Conservation (phyloP, 805 yeast genomes). For the Hemisphaericaspora nanyangensis region DNA sequence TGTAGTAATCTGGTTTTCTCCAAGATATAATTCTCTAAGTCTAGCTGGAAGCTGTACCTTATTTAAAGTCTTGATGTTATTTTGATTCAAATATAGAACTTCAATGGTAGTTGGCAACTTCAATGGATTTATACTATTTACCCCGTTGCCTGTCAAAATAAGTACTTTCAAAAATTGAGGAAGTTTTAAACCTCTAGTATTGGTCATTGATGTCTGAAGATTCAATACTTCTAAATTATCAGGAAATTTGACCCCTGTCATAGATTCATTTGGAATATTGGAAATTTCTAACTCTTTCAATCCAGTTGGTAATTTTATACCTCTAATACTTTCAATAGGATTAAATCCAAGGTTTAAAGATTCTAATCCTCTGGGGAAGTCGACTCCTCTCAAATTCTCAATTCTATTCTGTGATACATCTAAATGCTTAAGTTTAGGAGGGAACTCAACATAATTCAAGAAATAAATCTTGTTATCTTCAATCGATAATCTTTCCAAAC, state of each 20-base stretch:
- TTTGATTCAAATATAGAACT: conserved; percentile 32
- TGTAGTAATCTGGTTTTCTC: conserved; percentile 42
- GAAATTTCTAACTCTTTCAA: conserved; percentile 36
- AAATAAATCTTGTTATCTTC: conserved; percentile 37
- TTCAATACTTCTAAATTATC: conserved; percentile 34
- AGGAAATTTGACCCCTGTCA: conserved; percentile 46
- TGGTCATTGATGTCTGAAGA: conserved; percentile 42
- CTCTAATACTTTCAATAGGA: conserved; percentile 42
- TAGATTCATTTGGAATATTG: conserved; percentile 42
- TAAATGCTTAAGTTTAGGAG: conserved; percentile 22
- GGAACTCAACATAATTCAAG: conserved; percentile 37
- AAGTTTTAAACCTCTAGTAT: conserved; percentile 39
- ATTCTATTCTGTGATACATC: conserved; percentile 39
- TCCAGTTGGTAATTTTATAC: conserved; percentile 37
- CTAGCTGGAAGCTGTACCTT: conserved; percentile 38
- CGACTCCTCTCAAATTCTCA: conserved; percentile 34
- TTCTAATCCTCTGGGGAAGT: conserved; percentile 30
- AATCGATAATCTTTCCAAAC: conserved; percentile 30
- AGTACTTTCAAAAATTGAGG: conserved; percentile 29
- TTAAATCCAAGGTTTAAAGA: conserved; percentile 30
- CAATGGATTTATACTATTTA: conserved; percentile 43
- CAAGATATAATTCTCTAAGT: conserved; percentile 33
- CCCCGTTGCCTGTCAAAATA: conserved; percentile 37
- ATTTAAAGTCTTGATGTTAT: conserved; percentile 42
- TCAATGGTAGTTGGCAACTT: conserved; percentile 39